Evolutionary conservation across 495 filamentous ascomycete genomes (phyloP), one percentile per base, ranked within the genome.

Genomic region (Daldinia childiae): DNA sequence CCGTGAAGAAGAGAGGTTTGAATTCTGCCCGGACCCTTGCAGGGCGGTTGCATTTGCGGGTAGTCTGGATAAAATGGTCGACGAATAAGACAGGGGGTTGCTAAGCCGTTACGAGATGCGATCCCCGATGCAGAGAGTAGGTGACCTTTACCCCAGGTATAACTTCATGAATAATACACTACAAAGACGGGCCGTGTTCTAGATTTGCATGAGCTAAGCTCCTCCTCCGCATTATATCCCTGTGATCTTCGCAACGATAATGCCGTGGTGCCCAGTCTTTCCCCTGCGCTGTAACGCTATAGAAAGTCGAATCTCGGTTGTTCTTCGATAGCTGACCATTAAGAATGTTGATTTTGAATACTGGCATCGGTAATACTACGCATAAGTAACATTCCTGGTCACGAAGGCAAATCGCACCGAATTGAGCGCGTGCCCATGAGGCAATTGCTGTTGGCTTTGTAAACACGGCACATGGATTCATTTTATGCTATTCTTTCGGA

Each of bases 1-100:
- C 66, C 71, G 71, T 52, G 7, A 48, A 55, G 29, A 6, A 38
- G 41, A 45, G 34, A 56, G 30, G 43, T 50, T 45, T 51, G 58
- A 62, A 69, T 73, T 73, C 45, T 73, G 1, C 66, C 71, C 58
- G 36, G 52, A 68, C 66, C 71, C 71, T 66, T 38, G 71, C 19
- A 45, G 6, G 8, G 26, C 39, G 68, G 68, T 62, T 71, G 45
- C 68, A 66, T 60, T 29, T 57, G 30, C 30, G 57, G 57, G 32
- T 57, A 17, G 58, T 6, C 66, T 66, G 71, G 71, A 62, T 73
- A 73, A 73, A 73, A 55, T 30, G 14, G 19, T 5, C 58, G 48
- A 17, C 66, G 62, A 73, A 66, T 69, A 17, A 58, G 17, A 54
- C 7, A 7, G 4, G 45, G 15, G 17, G 66, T 26, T 55, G 72